Evolutionary conservation across 306 rosid species (phyloP).

Genomic region (barrel medic (Medicago truncatula)): MtrunA17r5.0-ANR NC_053043.1:6120001-6120500

Average conservation of each 20-base stretch:
- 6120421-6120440: slow-evolving; percentile 38
- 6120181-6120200: slow-evolving; percentile 44
- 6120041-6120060: slow-evolving; percentile 53
- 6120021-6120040: slow-evolving; percentile 57
- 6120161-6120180: not conserved
- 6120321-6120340: slow-evolving; percentile 58
- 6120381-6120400: slow-evolving; percentile 54
- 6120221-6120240: slow-evolving; percentile 56
- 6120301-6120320: slow-evolving; percentile 71
- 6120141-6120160: slow-evolving; percentile 56
- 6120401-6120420: slow-evolving; percentile 52
- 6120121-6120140: slow-evolving; percentile 65
- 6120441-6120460: slow-evolving; percentile 40
- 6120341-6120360: slow-evolving; percentile 49
- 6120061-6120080: slow-evolving; percentile 70
- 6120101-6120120: slow-evolving; percentile 48
- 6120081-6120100: slow-evolving; percentile 42
- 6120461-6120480: slow-evolving; percentile 36
- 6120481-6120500: slow-evolving; percentile 52
- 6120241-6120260: slow-evolving; percentile 67
- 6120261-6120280: slow-evolving; percentile 63
- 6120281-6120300: slow-evolving; percentile 69
- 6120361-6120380: slow-evolving; percentile 52
- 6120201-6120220: slow-evolving; percentile 58
- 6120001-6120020: slow-evolving; percentile 50